phyloP scores from a whole-genome alignment of 78 protist genomes.

The Acrasis kona region DNA sequence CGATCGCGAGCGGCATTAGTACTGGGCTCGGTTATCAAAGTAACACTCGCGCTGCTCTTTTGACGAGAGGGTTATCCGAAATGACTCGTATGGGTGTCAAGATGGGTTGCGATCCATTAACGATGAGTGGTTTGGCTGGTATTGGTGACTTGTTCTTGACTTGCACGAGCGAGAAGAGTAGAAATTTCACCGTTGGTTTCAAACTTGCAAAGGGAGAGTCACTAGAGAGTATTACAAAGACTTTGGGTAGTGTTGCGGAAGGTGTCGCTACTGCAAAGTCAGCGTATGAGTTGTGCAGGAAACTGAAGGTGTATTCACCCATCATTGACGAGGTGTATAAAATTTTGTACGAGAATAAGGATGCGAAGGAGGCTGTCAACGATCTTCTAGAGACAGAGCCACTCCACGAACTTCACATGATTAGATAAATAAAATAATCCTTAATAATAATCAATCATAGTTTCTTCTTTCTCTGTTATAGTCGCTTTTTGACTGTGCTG shows the following conservation, averaged over 20 bases:
- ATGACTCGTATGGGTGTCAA: conserved; percentile 10
- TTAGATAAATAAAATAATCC: too few relatives aligned
- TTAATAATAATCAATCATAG: too few relatives aligned
- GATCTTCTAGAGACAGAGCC: too few relatives aligned
- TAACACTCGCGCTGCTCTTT: conserved; percentile 31
- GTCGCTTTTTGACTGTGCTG: too few relatives aligned
- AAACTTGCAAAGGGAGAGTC: conserved; percentile 32
- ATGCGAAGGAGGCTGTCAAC: not conserved
- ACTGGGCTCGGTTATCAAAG: conserved; percentile 5
- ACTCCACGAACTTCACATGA: too few relatives aligned
- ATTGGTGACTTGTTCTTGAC: conserved; percentile 40
- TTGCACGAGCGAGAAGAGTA: conserved; percentile 11
- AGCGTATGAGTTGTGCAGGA: not conserved
- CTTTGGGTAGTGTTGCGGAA: conserved; percentile 12
- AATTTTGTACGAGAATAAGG: conserved; percentile 7
- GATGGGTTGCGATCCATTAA: not conserved
- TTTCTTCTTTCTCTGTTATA: too few relatives aligned
- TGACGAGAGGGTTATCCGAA: conserved; percentile 29
- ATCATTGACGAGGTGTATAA: conserved; percentile 24
- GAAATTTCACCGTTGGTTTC: conserved; percentile 30
- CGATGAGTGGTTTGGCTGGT: conserved; percentile 30
- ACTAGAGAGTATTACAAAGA: not conserved
- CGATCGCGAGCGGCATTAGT: conserved; percentile 28
- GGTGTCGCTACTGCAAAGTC: conserved; percentile 17
- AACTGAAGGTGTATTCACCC: conserved; percentile 24